Evolutionary conservation across 805 yeast genomes (phyloP), one percentile per base, ranked within the genome.

Genomic region (Candida loeiensis): DNA sequence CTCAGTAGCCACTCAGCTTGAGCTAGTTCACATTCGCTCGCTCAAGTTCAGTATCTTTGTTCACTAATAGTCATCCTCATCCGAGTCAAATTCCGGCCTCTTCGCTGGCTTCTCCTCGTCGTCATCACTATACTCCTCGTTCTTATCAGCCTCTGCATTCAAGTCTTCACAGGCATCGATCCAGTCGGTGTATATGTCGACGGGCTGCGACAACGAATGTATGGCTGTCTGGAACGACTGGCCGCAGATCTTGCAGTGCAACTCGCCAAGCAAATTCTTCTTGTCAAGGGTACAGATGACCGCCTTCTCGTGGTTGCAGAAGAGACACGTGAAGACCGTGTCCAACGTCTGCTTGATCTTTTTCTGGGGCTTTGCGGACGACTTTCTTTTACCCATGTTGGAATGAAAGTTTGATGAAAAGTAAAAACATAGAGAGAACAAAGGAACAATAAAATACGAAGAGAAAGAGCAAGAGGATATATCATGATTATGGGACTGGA

Each of bases 131-230:
- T 63, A 58, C 13, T 53, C 62, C 4, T 45, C 60, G 31, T 48
- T 54, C 13, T 48, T 59, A 4, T 61, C 67, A 18, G 66, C 66
- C 21, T 82, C 87, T 49, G 84, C 86, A 0, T 91, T 93, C 38
- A 85, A 83, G 24, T 85, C 88, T 54, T 85, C 95, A 64, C 91
- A 85, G 1, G 98, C 98, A 69, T 91, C 99, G 39, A 88, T 88
- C 99, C 99, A 91, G 60, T 91, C 98, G 36, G 95, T 83, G 58
- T 91, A 91, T 12, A 91, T 85, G 64, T 91, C 99, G 30, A 91
- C 89, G 0, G 99, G 96, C 43, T 86, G 96, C 12, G 88, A 79
- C 37, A 84, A 68, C 3, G 87, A 77, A 59, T 87, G 87, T 50
- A 90, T 87, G 34, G 89, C 79, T 3, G 95, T 79, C 60, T 90